phyloP scores from a whole-genome alignment of 192 early-diverging fungal species.

The Rhizophagus clarus region DNA sequence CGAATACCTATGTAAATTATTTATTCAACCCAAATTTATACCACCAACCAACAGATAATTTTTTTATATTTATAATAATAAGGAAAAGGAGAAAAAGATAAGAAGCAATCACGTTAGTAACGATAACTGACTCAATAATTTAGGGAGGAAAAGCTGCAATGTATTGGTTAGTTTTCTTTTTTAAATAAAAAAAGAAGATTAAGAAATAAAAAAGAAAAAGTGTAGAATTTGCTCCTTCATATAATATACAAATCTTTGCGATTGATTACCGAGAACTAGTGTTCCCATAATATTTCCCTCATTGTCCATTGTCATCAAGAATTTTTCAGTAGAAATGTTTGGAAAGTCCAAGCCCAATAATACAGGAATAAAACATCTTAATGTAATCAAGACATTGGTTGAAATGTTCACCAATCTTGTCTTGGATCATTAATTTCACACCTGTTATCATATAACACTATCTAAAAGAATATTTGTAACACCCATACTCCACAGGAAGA shows the following conservation, averaged over 20 bases:
- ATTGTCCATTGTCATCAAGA: neutral
- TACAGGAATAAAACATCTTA: neutral
- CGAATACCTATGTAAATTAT: constrained; percentile 42
- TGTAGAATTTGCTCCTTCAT: neutral
- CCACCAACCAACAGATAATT: neutral
- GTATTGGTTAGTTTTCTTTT: neutral
- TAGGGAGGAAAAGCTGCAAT: neutral
- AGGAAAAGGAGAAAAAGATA: neutral
- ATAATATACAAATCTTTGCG: neutral
- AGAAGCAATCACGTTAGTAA: neutral
- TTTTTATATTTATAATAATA: neutral
- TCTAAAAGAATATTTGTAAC: neutral
- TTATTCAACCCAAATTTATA: neutral
- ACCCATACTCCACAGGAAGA: neutral
- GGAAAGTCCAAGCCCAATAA: neutral
- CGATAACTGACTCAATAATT: neutral
- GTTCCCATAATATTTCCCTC: neutral
- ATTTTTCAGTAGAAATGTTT: neutral
- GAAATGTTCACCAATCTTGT: neutral
- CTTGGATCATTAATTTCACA: neutral
- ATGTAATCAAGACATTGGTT: neutral
- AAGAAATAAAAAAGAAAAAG: no score
- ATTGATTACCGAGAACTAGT: neutral
- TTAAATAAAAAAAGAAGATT: no score
- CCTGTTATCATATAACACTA: neutral